Conservation (phyloP, 2,329 filamentous ascomycete genomes). For the Colletotrichum cuscutae region DNA sequence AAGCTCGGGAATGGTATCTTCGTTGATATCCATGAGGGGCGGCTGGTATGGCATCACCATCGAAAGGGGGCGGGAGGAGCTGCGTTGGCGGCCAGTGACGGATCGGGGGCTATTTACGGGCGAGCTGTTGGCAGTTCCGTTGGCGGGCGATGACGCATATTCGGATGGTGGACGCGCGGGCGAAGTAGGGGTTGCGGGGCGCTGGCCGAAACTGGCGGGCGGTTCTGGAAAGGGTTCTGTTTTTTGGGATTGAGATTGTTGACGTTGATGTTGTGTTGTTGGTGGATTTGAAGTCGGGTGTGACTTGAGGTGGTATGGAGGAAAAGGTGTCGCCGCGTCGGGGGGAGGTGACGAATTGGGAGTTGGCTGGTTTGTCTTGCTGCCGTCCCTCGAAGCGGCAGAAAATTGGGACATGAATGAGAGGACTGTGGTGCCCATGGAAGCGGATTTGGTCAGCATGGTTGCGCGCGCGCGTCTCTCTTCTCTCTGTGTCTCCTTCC, state of each 20-base stretch:
- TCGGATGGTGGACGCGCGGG: constrained; percentile 45
- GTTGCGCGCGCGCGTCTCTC: constrained; percentile 4
- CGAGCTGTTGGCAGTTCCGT: constrained; percentile 54
- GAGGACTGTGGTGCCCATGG: constrained; percentile 66
- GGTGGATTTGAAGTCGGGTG: constrained; percentile 24
- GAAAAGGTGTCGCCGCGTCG: constrained; percentile 42
- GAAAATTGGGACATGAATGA: constrained; percentile 90
- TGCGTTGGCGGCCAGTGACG: constrained; percentile 55
- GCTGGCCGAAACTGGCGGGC: constrained; percentile 38
- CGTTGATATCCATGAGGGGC: constrained; percentile 83
- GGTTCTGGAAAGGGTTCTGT: constrained; percentile 31
- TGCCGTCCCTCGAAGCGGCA: constrained; percentile 54
- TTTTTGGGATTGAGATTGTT: constrained; percentile 16
- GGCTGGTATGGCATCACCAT: constrained; percentile 89
- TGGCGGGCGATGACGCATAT: constrained; percentile 52
- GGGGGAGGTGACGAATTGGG: constrained; percentile 56
- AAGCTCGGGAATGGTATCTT: constrained; percentile 90
- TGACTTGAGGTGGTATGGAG: constrained; percentile 32
- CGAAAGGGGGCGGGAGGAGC: constrained; percentile 78
- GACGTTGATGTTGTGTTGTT: constrained; percentile 2
- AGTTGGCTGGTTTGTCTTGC: constrained; percentile 46
- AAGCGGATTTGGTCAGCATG: constrained; percentile 34
- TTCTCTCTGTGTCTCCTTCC: too few species aligned
- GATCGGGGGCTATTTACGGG: constrained; percentile 55
- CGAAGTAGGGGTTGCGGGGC: constrained; percentile 48